Conservation (phyloP, 176 grass and related monocot genomes). For the Zoysia pacifica region DNA sequence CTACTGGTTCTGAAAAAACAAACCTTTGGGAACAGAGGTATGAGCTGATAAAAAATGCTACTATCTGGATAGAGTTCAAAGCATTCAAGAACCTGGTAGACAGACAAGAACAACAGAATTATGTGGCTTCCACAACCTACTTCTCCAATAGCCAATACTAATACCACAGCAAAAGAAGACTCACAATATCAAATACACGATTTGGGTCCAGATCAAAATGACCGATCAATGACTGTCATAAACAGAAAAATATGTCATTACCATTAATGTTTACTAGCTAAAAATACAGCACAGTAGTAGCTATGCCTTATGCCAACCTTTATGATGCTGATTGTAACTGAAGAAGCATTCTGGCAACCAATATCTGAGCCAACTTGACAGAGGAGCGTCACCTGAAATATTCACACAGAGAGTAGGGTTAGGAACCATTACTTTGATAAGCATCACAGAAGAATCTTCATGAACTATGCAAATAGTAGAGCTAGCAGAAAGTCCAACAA, state of each 20-base stretch:
- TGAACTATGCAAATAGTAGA: slow-evolving; percentile 17
- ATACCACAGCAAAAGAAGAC: slow-evolving; percentile 40
- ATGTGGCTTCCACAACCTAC: slow-evolving; percentile 17
- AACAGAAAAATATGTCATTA: slow-evolving; percentile 27
- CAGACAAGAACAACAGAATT: slow-evolving; percentile 32
- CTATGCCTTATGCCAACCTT: slow-evolving; percentile 58
- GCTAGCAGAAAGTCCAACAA: slow-evolving; percentile 1
- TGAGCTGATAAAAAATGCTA: slow-evolving; percentile 78
- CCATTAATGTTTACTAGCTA: slow-evolving; percentile 7
- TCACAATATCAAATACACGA: slow-evolving; percentile 99
- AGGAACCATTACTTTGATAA: slow-evolving; percentile 13
- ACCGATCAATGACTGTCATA: slow-evolving; percentile 89
- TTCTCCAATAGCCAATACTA: slow-evolving; percentile 18
- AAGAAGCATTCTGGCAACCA: slow-evolving; percentile 59
- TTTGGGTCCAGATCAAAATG: slow-evolving; percentile 99
- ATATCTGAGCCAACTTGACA: slow-evolving; percentile 86
- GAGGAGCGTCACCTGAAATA: slow-evolving; percentile 84
- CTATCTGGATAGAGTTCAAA: slow-evolving; percentile 95
- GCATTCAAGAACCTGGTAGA: slow-evolving; percentile 80
- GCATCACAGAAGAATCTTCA: slow-evolving; percentile 29
- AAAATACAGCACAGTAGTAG: slow-evolving; percentile 28
- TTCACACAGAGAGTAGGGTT: slow-evolving; percentile 25
- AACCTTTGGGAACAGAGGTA: slow-evolving; percentile 98
- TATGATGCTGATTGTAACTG: slow-evolving; percentile 86
- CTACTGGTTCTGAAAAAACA: slow-evolving; percentile 30